Evolutionary conservation across 2,329 filamentous ascomycete species (phyloP).

Genomic region (Xylaria digitata): DNA sequence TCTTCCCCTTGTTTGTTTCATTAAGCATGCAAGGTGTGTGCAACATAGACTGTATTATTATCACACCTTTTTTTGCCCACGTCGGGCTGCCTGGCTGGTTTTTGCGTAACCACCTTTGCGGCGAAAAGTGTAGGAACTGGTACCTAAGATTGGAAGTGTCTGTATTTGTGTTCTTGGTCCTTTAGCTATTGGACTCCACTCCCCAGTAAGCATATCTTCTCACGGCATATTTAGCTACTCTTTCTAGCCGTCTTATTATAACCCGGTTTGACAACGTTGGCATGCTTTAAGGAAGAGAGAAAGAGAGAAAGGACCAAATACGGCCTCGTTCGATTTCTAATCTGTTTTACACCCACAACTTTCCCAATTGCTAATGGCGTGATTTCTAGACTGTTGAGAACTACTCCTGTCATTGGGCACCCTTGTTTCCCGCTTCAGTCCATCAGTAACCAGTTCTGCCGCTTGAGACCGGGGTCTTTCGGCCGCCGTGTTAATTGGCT

Average conservation of each 20-base stretch:
- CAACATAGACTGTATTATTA: conserved; percentile 36
- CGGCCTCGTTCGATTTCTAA: conserved; percentile 14
- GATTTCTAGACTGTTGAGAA: conserved; percentile 26
- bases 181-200: conserved; percentile 32
- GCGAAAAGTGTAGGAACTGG: conserved; percentile 29
- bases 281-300: conserved; percentile 6
- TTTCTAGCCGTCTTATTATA: conserved; percentile 25
- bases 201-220: conserved; percentile 33
- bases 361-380: conserved; percentile 33
- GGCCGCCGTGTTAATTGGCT: conserved; percentile 30
- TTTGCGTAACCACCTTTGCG: conserved; percentile 39
- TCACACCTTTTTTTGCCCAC: conserved; percentile 25
- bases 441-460: conserved; percentile 30
- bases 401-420: conserved; percentile 30
- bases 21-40: conserved; percentile 36
- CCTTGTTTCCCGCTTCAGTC: conserved; percentile 29
- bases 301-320: conserved; percentile 17
- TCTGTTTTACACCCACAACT: conserved; percentile 20
- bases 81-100: conserved; percentile 33
- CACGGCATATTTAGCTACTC: conserved; percentile 36
- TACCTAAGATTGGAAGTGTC: conserved; percentile 30
- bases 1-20: conserved; percentile 31
- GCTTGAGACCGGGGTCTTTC: conserved; percentile 32
- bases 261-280: conserved; percentile 21
- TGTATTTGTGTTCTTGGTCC: conserved; percentile 24